Evolutionary conservation across 371 early-diverging fungal genomes (phyloP), one percentile per base, ranked within the genome.

Genomic region (Smittium culicis): DNA sequence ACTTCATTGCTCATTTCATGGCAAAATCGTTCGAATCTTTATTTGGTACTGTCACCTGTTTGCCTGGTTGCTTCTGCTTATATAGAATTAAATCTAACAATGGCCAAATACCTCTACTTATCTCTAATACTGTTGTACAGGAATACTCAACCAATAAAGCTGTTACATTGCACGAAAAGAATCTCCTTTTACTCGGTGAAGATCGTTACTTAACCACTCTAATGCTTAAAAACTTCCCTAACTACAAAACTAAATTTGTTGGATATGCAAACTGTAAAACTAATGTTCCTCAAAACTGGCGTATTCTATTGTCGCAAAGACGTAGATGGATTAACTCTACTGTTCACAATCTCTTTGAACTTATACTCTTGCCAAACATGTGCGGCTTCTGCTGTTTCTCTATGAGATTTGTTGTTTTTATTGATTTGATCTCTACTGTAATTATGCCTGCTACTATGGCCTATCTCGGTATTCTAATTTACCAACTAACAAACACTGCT

Each of bases 261-360:
- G 96, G 96, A 1, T 81, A 86, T 65, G 99, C 99, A 2, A 83
- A 86, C 61, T 98, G 98, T 79, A 85, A 87, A 66, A 99, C 99
- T 2, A 84, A 88, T 54, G 98, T 94, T 25, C 99, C 99, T 0
- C 91, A 88, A 65, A 80, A 82, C 28, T 98, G 96, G 79, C 76
- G 77, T 11, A 90, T 96, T 58, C 79, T 99, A 59, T 79, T 98
- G 28, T 93, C 93, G 28, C 99, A 99, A 78, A 82, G 99, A 1
- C 85, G 99, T 65, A 80, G 98, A 60, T 99, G 99, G 98, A 98
- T 99, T 80, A 99, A 99, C 77, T 96, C 96, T 1, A 99, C 99
- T 1, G 83, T 96, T 62, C 96, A 96, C 71, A 99, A 98, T 71
- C 74, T 98, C 67, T 81, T 96, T 68, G 99, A 98, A 75, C 81